Evolutionary conservation across 768 basidiomycete genomes (phyloP), one percentile per base, ranked within the genome.

Genomic region (Panus rudis): DNA sequence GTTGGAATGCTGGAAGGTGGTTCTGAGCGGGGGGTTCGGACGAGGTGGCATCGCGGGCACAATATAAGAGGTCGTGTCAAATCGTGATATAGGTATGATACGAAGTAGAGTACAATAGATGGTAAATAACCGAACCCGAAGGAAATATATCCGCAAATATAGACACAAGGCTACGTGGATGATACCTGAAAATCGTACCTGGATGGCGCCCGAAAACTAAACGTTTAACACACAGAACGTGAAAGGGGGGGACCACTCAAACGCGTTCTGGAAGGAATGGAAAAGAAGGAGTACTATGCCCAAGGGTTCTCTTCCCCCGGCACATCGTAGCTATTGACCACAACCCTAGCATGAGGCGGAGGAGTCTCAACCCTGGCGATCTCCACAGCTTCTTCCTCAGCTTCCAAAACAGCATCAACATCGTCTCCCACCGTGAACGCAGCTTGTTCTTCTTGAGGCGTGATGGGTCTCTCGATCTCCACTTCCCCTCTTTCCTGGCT

Each of bases 251-350:
- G n/a, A n/a, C n/a, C n/a, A 35, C n/a, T 35, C 33, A 14, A 35
- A 14, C n/a, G 16, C 16, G 28, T 10, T 30, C 28, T 16, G 10
- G 28, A 16, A 30, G 16, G 28, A 10, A 16, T 30, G 16, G n/a
- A 20, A 8, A 17, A 17, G n/a, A 14, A 35, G 16, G 21, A 35
- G 6, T 35, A 35, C 33, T 45, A 76, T 41, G 69, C 75, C 78
- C 79, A 81, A 11, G 79, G 79, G 56, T 81, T 81, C 55, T 74
- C 69, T 35, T 75, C 68, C 31, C 65, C 62, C 12, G 47, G 44
- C n/a, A 65, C 53, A 41, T 68, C 60, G 49, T 63, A 67, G 27
- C 50, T 58, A 51, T 45, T 61, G 45, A 46, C 56, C 41, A 26
- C 63, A 48, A 49, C 39, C 23, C 63, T 65, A 13, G 68, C 69